Evolutionary conservation across 1,284 basidiomycete genomes (phyloP).

Genomic region (Trametes polyzona): DNA sequence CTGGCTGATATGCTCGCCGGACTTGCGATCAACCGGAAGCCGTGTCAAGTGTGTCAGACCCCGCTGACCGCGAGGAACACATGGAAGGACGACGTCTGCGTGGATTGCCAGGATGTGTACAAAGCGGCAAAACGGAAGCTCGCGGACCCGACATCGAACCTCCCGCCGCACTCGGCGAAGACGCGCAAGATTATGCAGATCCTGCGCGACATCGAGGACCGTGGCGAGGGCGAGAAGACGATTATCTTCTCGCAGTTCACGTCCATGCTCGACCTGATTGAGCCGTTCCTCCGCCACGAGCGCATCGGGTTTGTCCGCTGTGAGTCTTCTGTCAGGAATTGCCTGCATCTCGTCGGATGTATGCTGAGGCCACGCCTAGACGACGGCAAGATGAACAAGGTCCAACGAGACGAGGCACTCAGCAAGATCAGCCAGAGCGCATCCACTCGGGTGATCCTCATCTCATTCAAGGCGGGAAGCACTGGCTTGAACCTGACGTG

Average conservation of each 20-base stretch:
- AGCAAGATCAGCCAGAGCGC: slow-evolving; percentile 70
- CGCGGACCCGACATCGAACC: slow-evolving; percentile 31
- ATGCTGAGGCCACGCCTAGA: slow-evolving; percentile 49
- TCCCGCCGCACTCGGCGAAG: slow-evolving; percentile 83
- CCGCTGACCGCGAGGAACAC: slow-evolving; percentile 45
- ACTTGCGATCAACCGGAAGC: slow-evolving; percentile 65
- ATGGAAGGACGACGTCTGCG: slow-evolving; percentile 54
- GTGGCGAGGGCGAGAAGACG: slow-evolving; percentile 82
- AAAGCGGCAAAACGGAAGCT: slow-evolving; percentile 41
- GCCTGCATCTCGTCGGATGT: background rate
- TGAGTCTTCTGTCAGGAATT: slow-evolving; percentile 48
- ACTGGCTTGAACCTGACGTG: slow-evolving; percentile 93
- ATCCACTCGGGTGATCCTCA: slow-evolving; percentile 78
- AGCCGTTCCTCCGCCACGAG: slow-evolving; percentile 75
- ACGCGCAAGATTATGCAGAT: slow-evolving; percentile 83
- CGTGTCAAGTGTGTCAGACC: slow-evolving; percentile 75
- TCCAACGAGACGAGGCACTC: slow-evolving; percentile 76
- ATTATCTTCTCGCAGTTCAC: slow-evolving; percentile 94
- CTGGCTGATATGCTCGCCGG: slow-evolving; percentile 78
- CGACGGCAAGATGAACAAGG: slow-evolving; percentile 84
- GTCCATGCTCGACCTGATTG: slow-evolving; percentile 85
- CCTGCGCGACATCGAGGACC: slow-evolving; percentile 66
- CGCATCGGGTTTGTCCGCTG: slow-evolving; percentile 83
- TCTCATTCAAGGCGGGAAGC: slow-evolving; percentile 96
- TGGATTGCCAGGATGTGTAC: slow-evolving; percentile 60